Evolutionary conservation across 345 rosid genomes (phyloP).

Genomic region (Xanthoceras sorbifolium): DNA sequence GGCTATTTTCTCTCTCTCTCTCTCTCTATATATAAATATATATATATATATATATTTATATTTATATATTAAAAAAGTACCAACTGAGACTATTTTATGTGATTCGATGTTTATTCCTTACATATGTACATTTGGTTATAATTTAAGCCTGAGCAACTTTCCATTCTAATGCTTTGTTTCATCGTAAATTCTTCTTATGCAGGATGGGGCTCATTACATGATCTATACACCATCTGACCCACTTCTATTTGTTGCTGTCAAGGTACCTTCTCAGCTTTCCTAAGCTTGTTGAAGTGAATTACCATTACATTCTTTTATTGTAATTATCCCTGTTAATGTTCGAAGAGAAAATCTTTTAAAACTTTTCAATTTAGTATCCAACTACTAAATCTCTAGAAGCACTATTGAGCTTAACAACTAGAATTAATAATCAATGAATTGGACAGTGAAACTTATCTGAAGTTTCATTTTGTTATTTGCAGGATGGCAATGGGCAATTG

Average conservation of each 20-base stretch:
- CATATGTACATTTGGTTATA: neutral
- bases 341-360: neutral
- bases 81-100: neutral
- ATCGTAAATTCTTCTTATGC: conserved; percentile 27
- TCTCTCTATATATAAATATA: too few species aligned
- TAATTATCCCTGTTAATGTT: neutral
- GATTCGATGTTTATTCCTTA: neutral
- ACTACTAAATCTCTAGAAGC: neutral
- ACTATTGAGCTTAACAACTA: conserved; percentile 4
- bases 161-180: neutral
- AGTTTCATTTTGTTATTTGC: conserved; percentile 39
- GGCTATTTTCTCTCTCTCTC: too few species aligned
- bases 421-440: conserved; percentile 8
- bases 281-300: neutral
- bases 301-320: conserved; percentile 5
- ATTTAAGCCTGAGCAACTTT: neutral
- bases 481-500: conserved; percentile 71
- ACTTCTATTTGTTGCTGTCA: conserved; percentile 82
- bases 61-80: neutral
- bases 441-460: conserved; percentile 17
- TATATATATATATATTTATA: too few species aligned
- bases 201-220: conserved; percentile 97
- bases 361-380: neutral
- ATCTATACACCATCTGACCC: conserved; percentile 83
- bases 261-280: conserved; percentile 45